Conservation (phyloP, 768 basidiomycete genomes). For the Exsudoporus frostii region DNA sequence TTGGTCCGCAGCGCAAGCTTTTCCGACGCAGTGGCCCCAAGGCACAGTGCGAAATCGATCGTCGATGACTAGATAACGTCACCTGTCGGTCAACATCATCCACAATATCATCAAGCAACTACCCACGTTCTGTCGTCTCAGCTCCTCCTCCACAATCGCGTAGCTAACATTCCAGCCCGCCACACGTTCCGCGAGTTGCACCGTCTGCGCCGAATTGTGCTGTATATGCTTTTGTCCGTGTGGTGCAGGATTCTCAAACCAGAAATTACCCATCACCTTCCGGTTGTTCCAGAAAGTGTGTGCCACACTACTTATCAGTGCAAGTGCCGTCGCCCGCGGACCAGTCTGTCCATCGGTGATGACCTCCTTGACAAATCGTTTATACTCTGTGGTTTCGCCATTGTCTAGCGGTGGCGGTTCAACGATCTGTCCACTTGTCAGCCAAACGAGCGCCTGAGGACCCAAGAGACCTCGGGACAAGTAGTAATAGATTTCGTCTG, state of each 20-base stretch:
- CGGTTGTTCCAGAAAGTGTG: conserved; percentile 79
- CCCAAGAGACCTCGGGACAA: conserved; percentile 88
- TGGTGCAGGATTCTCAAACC: conserved; percentile 61
- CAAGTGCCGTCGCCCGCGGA: conserved; percentile 87
- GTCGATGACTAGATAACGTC: conserved; percentile 74
- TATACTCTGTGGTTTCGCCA: conserved; percentile 93
- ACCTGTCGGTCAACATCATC: conserved; percentile 24
- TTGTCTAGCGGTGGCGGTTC: conserved; percentile 91
- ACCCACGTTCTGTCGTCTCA: conserved; percentile 93
- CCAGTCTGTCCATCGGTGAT: conserved; percentile 94
- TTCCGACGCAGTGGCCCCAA: conserved; percentile 85
- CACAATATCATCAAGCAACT: conserved; percentile 17
- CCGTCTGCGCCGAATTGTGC: conserved; percentile 77
- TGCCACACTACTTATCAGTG: conserved; percentile 76
- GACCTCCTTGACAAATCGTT: conserved; percentile 91
- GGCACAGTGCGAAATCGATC: conserved; percentile 91
- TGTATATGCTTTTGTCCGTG: conserved; percentile 55
- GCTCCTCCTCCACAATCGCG: conserved; percentile 84
- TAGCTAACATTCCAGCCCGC: conserved; percentile 88
- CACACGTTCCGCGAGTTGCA: conserved; percentile 84
- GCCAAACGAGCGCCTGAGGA: conserved; percentile 92
- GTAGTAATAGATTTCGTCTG: conserved; percentile 96
- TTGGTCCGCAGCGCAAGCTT: conserved; percentile 81
- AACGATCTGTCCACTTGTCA: conserved; percentile 80
- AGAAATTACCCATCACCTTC: conserved; percentile 70